Base-by-base conservation (phyloP, 1,139 yeast species). In the Magnusiomyces magnusii region DNA sequence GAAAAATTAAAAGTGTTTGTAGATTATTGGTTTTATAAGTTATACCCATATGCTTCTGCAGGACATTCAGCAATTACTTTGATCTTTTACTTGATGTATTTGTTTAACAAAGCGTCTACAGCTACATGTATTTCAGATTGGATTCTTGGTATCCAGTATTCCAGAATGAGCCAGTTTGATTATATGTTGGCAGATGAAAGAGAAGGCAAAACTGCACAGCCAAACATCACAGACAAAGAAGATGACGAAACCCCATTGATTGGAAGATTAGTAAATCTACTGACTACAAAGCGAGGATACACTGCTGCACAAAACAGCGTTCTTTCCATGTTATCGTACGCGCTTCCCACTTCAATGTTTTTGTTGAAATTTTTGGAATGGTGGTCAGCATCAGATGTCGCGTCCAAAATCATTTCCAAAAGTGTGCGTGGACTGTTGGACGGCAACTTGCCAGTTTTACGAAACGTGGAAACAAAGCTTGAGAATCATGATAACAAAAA, bases 341-440 rank as follows among this genome's bases (percentile, higher is more conserved):
- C 87, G 39, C 83, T 93, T 74, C 98, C 98, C 0, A 80, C 87
- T 0, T 89, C 96, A 1, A 87, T 93, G 61, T 92, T 93, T 70
- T 70, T 87, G 42, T 78, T 93, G 63, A 90, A 91, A 72, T 90
- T 93, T 66, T 78, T 91, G 57, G 98, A 93, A 71, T 92, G 98
- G 98, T 92, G 97, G 96, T 85, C 86, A 63, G 82, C 88, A 52
- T 84, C 92, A 21, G 90, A 87, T 63, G 81, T 90, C 67, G 85
- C 90, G 0, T 75, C 80, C 3, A 84, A 84, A 65, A 72, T 89
- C 54, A 75, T 83, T 13, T 81, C 81, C 64, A 80, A 78, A 55
- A 80, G 78, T 58, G 50, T 24, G 7, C 47, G 54, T 3, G 78
- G 79, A 59, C 71, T 72, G 10, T 70, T 82, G 9, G 71, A 67